phyloP scores from a whole-genome alignment of 768 basidiomycete genomes.

The Collybia nuda region DNA sequence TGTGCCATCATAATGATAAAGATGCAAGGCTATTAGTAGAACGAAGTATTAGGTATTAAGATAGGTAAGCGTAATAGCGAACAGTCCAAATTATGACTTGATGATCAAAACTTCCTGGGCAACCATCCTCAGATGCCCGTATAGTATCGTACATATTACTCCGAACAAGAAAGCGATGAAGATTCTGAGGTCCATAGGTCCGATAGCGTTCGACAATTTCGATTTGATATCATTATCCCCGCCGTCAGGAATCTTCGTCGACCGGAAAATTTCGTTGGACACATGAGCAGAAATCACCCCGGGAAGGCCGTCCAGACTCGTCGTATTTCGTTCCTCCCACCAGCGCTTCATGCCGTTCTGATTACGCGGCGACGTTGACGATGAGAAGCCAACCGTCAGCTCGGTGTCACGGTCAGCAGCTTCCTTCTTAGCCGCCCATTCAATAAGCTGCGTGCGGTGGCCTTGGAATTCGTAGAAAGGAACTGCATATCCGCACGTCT shows the following conservation, averaged over 20 bases:
- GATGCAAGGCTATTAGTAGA: conserved; percentile 6
- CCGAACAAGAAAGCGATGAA: conserved; percentile 14
- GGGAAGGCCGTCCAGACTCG: conserved; percentile 60
- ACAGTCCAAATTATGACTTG: conserved; percentile 3
- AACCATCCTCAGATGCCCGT: conserved; percentile 8
- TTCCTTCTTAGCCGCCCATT: conserved; percentile 49
- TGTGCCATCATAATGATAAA: conserved; percentile 2
- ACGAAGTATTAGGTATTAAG: conserved; percentile 1
- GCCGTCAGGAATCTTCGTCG: conserved; percentile 7
- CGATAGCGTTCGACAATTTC: conserved; percentile 2
- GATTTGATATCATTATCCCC: conserved; percentile 4
- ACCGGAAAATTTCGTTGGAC: conserved; percentile 18
- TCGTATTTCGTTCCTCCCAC: conserved; percentile 53
- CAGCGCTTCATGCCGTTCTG: conserved; percentile 53
- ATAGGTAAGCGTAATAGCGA: background rate
- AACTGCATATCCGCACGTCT: conserved; percentile 72
- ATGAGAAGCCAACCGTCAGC: conserved; percentile 19
- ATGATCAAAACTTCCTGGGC: conserved; percentile 9
- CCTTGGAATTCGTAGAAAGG: conserved; percentile 59
- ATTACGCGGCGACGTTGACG: conserved; percentile 15
- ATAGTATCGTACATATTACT: conserved; percentile 10
- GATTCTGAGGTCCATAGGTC: conserved; percentile 9
- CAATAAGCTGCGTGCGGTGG: conserved; percentile 55
- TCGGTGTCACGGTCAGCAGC: conserved; percentile 30
- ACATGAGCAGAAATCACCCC: conserved; percentile 36